Evolutionary conservation across 768 basidiomycete genomes (phyloP), one percentile per base, ranked within the genome.

Genomic region (Russula abietina): DNA sequence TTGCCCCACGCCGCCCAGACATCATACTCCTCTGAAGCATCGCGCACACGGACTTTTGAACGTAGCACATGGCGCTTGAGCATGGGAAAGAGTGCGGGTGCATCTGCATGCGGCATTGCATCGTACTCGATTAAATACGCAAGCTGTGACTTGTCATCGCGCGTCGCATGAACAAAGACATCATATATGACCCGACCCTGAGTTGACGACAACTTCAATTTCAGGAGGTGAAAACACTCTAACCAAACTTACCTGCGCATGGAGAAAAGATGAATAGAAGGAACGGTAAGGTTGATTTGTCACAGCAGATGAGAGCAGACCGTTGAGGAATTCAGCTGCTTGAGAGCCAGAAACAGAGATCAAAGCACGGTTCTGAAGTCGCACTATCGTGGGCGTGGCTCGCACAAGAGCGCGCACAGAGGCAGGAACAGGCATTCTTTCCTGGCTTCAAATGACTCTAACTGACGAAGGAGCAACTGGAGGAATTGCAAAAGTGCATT

Each of bases 101-200:
- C 80, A 66, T 85, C 82, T 7, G 19, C 38, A 10, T 36, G 43
- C 28, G 55, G 52, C 45, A 86, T 80, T 1, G 80, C 72, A 71
- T 94, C 85, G 69, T 87, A 85, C 71, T 92, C 91, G 62, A 91
- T 72, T 51, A 92, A 73, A 71, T 87, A 91, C 19, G 81, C 82
- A 17, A 73, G 74, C 24, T 78, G 73, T 14, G 83, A 77, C 22
- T 73, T 73, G 43, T 72, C 69, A 49, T 75, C 75, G 11, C 77
- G 74, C 32, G 79, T 76, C 16, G 87, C 84, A 72, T 92, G 91
- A 65, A 97, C 78, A 74, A 98, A 94, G 55, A 88, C 75, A 73
- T 98, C 95, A 71, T 93, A 87, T 51, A 97, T 77, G 33, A 98
- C 85, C 71, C 94, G 82, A 45, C 96, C 96, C 93, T 95, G 53